phyloP scores from a whole-genome alignment of 331 rosid genomes.

The Dryas integrifolia region DNA sequence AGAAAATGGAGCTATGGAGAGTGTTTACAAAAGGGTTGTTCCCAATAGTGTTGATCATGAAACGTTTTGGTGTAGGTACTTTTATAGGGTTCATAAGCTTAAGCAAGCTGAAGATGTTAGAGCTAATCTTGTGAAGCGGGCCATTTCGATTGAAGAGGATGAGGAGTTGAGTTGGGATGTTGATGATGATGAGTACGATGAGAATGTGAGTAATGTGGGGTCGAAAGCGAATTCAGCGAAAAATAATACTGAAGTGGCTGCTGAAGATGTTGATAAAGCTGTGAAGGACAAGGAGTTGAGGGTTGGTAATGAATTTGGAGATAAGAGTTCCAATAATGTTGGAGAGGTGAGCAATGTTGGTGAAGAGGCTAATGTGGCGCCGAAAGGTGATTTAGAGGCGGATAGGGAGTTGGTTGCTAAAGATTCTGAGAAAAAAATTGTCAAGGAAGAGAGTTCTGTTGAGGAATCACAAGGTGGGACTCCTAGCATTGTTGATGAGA shows the following conservation, averaged over 20 bases:
- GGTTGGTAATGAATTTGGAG: constrained; percentile 22
- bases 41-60: constrained; percentile 56
- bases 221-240: constrained; percentile 21
- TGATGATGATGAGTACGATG: constrained; percentile 59
- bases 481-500: constrained; percentile 29
- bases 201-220: constrained; percentile 29
- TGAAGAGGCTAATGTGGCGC: constrained; percentile 28
- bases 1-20: constrained; percentile 56
- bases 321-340: constrained; percentile 23
- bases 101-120: constrained; percentile 72
- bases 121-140: constrained; percentile 70
- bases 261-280: constrained; percentile 33
- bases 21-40: constrained; percentile 55
- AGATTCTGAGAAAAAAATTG: constrained; percentile 33
- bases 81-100: constrained; percentile 61
- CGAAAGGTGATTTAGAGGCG: constrained; percentile 15
- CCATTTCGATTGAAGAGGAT: constrained; percentile 57
- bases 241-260: constrained; percentile 32
- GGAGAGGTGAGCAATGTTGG: constrained; percentile 25
- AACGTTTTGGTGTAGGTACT: constrained; percentile 79
- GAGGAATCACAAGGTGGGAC: constrained; percentile 25
- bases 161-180: constrained; percentile 99
- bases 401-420: constrained; percentile 25
- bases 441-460: constrained; percentile 35
- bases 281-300: constrained; percentile 23